phyloP scores from a whole-genome alignment of 192 early-diverging fungal genomes.

The Cladochytrium replicatum region DNA sequence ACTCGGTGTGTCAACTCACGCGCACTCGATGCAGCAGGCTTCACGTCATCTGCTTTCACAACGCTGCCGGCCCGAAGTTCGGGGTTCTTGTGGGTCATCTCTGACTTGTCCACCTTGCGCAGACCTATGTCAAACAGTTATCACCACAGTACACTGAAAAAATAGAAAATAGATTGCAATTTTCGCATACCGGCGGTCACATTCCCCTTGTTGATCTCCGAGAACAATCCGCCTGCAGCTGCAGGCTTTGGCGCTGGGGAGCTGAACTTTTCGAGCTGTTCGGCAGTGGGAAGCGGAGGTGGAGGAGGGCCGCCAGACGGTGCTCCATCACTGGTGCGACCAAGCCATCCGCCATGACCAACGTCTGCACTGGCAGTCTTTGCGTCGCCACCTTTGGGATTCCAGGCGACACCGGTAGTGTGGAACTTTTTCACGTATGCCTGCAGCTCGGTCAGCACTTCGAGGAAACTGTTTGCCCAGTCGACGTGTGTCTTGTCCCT shows the following conservation, averaged over 20 bases:
- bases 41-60: conserved; percentile 32
- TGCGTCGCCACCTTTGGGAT: conserved; percentile 63
- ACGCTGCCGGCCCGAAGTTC: conserved; percentile 56
- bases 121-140: conserved; percentile 55
- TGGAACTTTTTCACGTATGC: conserved; percentile 83
- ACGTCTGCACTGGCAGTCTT: conserved; percentile 18
- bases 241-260: conserved; percentile 15
- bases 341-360: conserved; percentile 23
- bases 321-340: conserved; percentile 27
- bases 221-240: conserved; percentile 58
- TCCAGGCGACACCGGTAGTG: conserved; percentile 87
- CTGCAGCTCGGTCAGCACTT: conserved; percentile 63
- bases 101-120: conserved; percentile 84
- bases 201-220: conserved; percentile 73
- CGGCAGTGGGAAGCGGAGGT: conserved; percentile 36
- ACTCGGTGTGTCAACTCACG: background rate
- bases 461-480: conserved; percentile 68
- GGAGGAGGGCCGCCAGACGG: conserved; percentile 44
- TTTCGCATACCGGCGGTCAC: conserved; percentile 37
- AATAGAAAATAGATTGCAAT: background rate
- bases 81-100: conserved; percentile 99
- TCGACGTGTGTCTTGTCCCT: conserved; percentile 73
- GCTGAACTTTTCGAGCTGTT: conserved; percentile 7
- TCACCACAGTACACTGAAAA: too few relatives aligned
- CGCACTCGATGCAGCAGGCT: background rate